phyloP scores from a whole-genome alignment of 164 flowering plant genomes.

The Vitis rupestris region DNA sequence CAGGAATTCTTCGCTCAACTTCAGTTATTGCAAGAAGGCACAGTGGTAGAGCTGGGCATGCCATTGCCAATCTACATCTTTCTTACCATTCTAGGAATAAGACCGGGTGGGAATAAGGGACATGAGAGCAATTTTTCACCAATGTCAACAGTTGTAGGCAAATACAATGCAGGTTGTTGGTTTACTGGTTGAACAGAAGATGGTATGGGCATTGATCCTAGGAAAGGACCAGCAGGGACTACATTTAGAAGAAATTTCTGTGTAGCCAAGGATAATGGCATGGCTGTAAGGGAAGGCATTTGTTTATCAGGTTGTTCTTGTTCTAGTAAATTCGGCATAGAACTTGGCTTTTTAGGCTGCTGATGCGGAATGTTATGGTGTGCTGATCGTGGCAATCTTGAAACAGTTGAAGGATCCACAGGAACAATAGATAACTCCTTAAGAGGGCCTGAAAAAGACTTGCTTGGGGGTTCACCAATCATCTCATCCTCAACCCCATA shows the following conservation, averaged over 20 bases:
- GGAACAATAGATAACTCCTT: conserved; percentile 42
- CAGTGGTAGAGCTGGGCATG: too few relatives aligned
- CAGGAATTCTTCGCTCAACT: too few relatives aligned
- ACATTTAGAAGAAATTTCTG: conserved; percentile 57
- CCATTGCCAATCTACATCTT: conserved; percentile 94
- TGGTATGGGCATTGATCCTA: conserved; percentile 50
- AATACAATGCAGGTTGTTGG: conserved; percentile 33
- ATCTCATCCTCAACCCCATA: conserved; percentile 7
- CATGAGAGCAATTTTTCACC: conserved; percentile 82
- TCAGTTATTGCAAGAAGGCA: too few relatives aligned
- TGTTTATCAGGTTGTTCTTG: too few relatives aligned
- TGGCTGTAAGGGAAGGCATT: conserved; percentile 1
- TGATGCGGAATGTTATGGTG: too few relatives aligned
- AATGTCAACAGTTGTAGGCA: conserved; percentile 27
- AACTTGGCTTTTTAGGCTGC: too few relatives aligned
- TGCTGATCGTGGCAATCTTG: conserved; percentile 41
- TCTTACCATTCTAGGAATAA: conserved; percentile 95
- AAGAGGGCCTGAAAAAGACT: conserved; percentile 43
- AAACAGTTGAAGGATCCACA: conserved; percentile 30
- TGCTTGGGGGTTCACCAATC: conserved; percentile 55
- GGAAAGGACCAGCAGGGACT: conserved; percentile 38
- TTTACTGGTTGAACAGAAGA: conserved; percentile 47
- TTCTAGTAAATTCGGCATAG: too few relatives aligned
- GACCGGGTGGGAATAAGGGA: conserved; percentile 96
- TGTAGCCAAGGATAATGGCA: conserved; percentile 29